Percentiles rank a stretch among this genome's conserved stretches.
Conservation (phyloP, 2,329 filamentous ascomycete species). For the Xylaria sp. region DNA sequence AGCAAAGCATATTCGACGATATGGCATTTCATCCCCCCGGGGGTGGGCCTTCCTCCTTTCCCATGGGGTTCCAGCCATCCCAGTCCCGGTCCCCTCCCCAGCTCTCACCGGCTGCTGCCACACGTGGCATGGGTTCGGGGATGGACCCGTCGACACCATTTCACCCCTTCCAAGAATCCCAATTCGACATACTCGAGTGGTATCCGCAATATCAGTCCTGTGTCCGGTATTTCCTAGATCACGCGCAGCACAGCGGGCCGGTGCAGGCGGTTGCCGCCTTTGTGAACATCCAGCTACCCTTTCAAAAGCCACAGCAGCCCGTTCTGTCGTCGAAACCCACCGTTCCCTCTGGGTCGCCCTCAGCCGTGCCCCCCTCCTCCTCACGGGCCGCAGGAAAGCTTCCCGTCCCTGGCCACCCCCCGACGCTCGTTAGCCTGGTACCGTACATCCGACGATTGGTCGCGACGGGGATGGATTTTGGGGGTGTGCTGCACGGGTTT, state of each 20-base stretch:
- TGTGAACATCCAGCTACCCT: constrained; percentile 89
- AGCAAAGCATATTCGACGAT: constrained; percentile 7
- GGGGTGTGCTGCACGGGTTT: constrained; percentile 87
- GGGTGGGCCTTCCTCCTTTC: constrained; percentile 27
- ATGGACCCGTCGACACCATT: constrained; percentile 27
- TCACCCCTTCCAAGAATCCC: constrained; percentile 33
- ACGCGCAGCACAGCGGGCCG: constrained; percentile 79
- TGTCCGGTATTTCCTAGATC: constrained; percentile 86
- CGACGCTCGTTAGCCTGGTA: constrained; percentile 66
- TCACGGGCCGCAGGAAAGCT: constrained; percentile 32
- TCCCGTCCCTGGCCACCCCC: constrained; percentile 34
- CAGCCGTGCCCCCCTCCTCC: constrained; percentile 37
- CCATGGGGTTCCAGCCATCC: constrained; percentile 28
- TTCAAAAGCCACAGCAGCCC: constrained; percentile 64
- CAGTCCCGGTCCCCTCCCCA: constrained; percentile 31
- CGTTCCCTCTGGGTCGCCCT: constrained; percentile 40
- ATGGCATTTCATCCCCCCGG: constrained; percentile 34
- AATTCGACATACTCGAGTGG: constrained; percentile 88
- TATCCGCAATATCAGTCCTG: constrained; percentile 89
- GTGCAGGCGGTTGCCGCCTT: constrained; percentile 89
- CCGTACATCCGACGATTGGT: constrained; percentile 91
- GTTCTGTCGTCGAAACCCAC: constrained; percentile 44
- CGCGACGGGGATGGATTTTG: constrained; percentile 87
- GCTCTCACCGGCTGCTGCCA: constrained; percentile 25
- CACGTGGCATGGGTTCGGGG: constrained; percentile 25